Evolutionary conservation across 1,284 basidiomycete genomes (phyloP), one percentile per base, ranked within the genome.

Genomic region (Apiotrichum mycotoxinovorans): DNA sequence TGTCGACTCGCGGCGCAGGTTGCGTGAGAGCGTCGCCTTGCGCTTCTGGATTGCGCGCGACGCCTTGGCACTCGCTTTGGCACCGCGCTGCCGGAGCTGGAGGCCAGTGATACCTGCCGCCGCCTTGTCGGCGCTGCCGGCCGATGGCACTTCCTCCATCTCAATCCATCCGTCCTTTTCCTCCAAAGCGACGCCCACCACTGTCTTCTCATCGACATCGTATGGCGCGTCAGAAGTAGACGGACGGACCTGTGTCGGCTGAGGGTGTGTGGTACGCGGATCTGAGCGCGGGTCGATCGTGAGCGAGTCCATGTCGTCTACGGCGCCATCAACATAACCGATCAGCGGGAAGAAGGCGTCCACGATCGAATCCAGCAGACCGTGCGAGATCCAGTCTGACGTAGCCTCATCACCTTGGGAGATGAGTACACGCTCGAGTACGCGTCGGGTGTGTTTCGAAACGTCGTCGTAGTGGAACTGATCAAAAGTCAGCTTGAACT

Each of bases 401-500:
- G 66, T 52, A 17, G 82, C 77, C 45, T 61, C 55, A 34, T 55
- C 38, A 5, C 30, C 20, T 0, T 20, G 46, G 15, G 49, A 49
- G 2, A 30, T 23, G 47, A 84, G 74, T 27, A 90, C 81, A 37
- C 87, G 85, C 64, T 85, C 85, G 35, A 87, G 82, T 2, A 97
- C 88, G 20, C 86, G 84, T 60, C 89, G 83, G 1, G 85, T 85
- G 72, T 98, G 93, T 70, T 92, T 91, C 54, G 86, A 85, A 49
- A 96, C 86, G 68, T 97, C 91, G 52, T 89, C 89, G 69, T 90
- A 96, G 76, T 96, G 91, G 73, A 98, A 97, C 89, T 92, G 64
- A n/a, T n/a, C 15, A 56, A 42, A 20, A 53, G 22, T 50, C 42
- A 44, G 42, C 22, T 11, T 63, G 34, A 60, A 56, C 44, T 10